These are phyloP conservation scores for Brassica rapa DNA, from an alignment of 345 rosid species.

Conservation along the genomic window DNA sequence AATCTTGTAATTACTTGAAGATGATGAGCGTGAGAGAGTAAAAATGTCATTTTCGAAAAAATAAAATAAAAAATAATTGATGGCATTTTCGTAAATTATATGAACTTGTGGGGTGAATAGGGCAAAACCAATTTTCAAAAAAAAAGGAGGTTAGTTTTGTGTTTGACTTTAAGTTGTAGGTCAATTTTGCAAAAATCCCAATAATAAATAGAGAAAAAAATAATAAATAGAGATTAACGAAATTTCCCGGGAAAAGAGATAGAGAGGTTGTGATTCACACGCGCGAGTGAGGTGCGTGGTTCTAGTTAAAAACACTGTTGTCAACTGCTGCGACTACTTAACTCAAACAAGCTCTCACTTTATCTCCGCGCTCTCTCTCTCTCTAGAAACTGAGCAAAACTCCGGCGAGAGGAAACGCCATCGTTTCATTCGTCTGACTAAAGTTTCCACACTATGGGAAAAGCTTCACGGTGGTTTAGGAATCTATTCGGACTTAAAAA, in stretches of 20 bases:
- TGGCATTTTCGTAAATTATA: too few relatives aligned
- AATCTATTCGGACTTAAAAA: slow-evolving; percentile 69
- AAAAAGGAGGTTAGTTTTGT: too few relatives aligned
- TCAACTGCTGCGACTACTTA: slow-evolving; percentile 33
- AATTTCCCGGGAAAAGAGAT: slow-evolving; percentile 32
- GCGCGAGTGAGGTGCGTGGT: slow-evolving; percentile 31
- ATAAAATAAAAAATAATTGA: too few relatives aligned
- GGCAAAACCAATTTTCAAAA: too few relatives aligned
- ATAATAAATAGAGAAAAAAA: too few relatives aligned
- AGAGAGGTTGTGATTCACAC: not conserved
- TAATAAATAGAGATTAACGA: slow-evolving; percentile 30
- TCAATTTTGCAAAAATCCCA: too few relatives aligned
- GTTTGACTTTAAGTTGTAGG: too few relatives aligned
- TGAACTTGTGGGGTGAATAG: too few relatives aligned
- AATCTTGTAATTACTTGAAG: too few relatives aligned
- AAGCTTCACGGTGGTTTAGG: slow-evolving; percentile 79
- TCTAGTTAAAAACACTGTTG: not conserved
- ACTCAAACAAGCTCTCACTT: slow-evolving; percentile 1
- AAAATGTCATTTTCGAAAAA: too few relatives aligned
- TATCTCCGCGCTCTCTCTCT: not conserved
- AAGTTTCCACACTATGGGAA: slow-evolving; percentile 56
- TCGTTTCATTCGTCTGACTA: slow-evolving; percentile 7
- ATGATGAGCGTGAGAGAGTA: too few relatives aligned
- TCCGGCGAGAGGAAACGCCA: slow-evolving; percentile 15
- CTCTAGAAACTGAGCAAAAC: slow-evolving; percentile 12